Conservation (phyloP, 1,284 basidiomycete species). For the Wolfiporia cocos region DNA sequence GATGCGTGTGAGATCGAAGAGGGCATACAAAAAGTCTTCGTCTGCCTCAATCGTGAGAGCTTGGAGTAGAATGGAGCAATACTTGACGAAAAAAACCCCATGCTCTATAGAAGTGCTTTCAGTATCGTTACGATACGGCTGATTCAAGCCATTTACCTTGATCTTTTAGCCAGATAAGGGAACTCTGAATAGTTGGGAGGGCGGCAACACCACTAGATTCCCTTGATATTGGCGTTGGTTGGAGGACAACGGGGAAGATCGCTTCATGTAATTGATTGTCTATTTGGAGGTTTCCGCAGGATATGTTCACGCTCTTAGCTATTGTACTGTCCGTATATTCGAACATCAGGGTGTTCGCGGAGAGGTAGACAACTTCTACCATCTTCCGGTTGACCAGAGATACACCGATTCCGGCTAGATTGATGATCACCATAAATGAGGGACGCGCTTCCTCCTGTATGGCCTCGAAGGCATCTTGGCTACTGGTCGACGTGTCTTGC, state of each 20-base stretch:
- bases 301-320: constrained; percentile 78
- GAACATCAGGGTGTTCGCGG: constrained; percentile 76
- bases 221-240: constrained; percentile 89
- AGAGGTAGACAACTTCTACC: constrained; percentile 88
- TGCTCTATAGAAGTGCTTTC: constrained; percentile 56
- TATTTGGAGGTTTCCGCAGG: constrained; percentile 90
- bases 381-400: constrained; percentile 89
- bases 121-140: background rate
- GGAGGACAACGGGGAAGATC: constrained; percentile 92
- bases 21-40: constrained; percentile 92
- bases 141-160: constrained; percentile 48
- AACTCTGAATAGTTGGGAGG: constrained; percentile 90
- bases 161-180: constrained; percentile 89
- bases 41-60: constrained; percentile 95
- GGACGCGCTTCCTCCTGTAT: constrained; percentile 74
- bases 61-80: constrained; percentile 92
- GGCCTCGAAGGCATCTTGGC: constrained; percentile 82
- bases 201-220: constrained; percentile 76
- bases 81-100: constrained; percentile 96
- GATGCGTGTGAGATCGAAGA: constrained; percentile 91
- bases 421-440: constrained; percentile 65
- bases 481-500: constrained; percentile 67
- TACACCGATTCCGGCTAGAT: constrained; percentile 89
- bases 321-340: constrained; percentile 83
- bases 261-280: constrained; percentile 99